Evolutionary conservation across 2,329 filamentous ascomycete species (phyloP).

Genomic region (Aspergillus udagawae): DNA sequence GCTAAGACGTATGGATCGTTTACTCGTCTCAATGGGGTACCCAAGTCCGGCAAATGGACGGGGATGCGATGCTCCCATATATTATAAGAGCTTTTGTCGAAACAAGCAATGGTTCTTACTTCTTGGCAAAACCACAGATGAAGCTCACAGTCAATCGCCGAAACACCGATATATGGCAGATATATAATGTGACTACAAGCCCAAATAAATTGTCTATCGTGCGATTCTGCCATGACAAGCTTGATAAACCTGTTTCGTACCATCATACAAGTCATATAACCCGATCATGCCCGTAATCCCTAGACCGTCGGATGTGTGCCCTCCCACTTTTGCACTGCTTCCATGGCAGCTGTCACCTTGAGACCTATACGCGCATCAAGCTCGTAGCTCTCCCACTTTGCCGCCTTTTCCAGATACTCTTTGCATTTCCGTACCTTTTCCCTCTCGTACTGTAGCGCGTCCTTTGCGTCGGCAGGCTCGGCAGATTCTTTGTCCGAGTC

Average conservation of each 20-base stretch:
- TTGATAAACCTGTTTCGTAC: not conserved
- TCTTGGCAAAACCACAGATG: too few species aligned
- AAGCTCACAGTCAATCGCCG: too few species aligned
- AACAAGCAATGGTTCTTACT: too few species aligned
- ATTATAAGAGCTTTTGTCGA: not conserved
- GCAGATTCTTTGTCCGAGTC: not conserved
- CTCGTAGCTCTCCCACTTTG: conserved; percentile 59
- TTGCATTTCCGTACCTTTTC: conserved; percentile 50
- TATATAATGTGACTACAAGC: not conserved
- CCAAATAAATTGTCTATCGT: not conserved
- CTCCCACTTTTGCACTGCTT: conserved; percentile 44
- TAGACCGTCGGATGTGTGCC: conserved; percentile 18
- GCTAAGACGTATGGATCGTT: not conserved
- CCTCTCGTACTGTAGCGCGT: conserved; percentile 21
- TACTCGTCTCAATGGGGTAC: too few species aligned
- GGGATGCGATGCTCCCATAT: too few species aligned
- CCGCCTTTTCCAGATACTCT: conserved; percentile 54
- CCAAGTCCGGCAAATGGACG: too few species aligned
- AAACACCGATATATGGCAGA: too few species aligned
- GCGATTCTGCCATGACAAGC: not conserved
- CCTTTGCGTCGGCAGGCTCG: conserved; percentile 1
- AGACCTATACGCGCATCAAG: conserved; percentile 55
- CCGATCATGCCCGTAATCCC: not conserved
- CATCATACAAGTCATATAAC: not conserved
- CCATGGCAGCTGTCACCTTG: conserved; percentile 45